Percentiles rank a stretch among this genome's conserved stretches.
phyloP scores from a whole-genome alignment of 352 stramenopile species.

The Phytophthora citrophthora region DNA sequence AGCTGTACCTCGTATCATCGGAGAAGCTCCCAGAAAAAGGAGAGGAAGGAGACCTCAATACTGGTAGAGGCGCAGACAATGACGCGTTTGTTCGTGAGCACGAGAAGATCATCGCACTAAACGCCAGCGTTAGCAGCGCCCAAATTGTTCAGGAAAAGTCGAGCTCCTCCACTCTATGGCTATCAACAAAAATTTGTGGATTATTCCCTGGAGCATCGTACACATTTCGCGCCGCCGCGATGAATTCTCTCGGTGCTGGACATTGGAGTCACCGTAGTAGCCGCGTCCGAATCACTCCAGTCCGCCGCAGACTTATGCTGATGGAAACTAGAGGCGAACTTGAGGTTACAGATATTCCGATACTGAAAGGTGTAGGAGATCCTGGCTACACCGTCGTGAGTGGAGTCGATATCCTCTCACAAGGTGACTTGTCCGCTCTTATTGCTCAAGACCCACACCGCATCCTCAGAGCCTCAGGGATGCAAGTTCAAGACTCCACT shows the following conservation, averaged over 20 bases:
- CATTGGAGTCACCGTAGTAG: conserved; percentile 56
- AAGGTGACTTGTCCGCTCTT: conserved; percentile 32
- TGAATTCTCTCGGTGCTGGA: conserved; percentile 66
- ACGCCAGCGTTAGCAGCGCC: conserved; percentile 12
- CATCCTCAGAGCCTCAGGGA: conserved; percentile 29
- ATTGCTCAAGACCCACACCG: conserved; percentile 28
- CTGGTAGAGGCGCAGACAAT: conserved; percentile 28
- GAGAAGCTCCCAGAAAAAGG: conserved; percentile 28
- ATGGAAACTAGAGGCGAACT: conserved; percentile 6
- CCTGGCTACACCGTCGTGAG: conserved; percentile 42
- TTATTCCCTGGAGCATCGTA: conserved; percentile 52
- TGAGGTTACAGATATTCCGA: conserved; percentile 34
- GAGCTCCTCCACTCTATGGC: conserved; percentile 33
- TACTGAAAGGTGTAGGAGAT: conserved; percentile 56
- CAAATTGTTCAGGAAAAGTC: conserved; percentile 21
- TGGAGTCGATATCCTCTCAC: conserved; percentile 34
- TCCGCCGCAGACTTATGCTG: conserved; percentile 3
- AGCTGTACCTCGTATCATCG: conserved; percentile 45
- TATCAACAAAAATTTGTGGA: conserved; percentile 48
- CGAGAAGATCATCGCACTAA: conserved; percentile 39
- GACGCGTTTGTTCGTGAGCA: conserved; percentile 19
- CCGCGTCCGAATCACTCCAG: conserved; percentile 19
- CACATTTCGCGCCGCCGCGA: conserved; percentile 65
- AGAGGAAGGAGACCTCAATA: conserved; percentile 25
- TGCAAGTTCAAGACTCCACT: conserved; percentile 22